These are phyloP conservation scores for Scenedesmus sp. DNA, from an alignment of 163 green algal species.

Conservation along the genomic window DNA sequence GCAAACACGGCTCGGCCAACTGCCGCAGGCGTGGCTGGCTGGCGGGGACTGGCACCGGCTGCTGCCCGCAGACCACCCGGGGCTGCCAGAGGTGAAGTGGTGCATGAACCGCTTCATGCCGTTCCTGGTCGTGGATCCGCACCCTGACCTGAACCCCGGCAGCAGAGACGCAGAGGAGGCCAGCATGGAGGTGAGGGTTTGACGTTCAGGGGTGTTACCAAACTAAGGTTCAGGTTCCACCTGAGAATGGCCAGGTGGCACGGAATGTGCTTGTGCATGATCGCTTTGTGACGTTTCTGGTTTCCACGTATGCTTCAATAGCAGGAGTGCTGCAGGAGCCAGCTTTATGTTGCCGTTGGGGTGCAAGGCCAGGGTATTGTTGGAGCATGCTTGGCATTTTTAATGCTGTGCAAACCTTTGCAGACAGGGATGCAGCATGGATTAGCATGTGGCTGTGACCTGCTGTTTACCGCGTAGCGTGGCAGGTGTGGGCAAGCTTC, in stretches of 20 bases:
- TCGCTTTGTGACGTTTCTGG: too few relatives aligned
- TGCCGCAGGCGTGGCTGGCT: slow-evolving; percentile 72
- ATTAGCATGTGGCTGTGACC: neutral
- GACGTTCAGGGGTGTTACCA: neutral
- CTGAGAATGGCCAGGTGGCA: too few relatives aligned
- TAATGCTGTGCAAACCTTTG: too few relatives aligned
- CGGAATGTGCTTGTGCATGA: too few relatives aligned
- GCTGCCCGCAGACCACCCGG: slow-evolving; percentile 71
- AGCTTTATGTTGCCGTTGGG: neutral
- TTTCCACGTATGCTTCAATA: too few relatives aligned
- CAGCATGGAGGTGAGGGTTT: slow-evolving; percentile 68
- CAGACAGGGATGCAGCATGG: neutral
- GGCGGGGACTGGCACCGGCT: slow-evolving; percentile 80
- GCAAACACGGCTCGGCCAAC: neutral
- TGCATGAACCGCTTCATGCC: slow-evolving; percentile 90
- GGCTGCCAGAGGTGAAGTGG: slow-evolving; percentile 93
- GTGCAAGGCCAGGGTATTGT: too few relatives aligned
- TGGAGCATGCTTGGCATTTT: too few relatives aligned
- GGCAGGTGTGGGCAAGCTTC: too few relatives aligned
- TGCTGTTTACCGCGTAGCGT: too few relatives aligned
- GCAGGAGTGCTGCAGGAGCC: slow-evolving; percentile 75
- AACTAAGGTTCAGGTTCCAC: neutral
- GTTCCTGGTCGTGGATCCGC: slow-evolving; percentile 84
- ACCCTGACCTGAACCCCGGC: slow-evolving; percentile 66
- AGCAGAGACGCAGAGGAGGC: slow-evolving; percentile 75